Conservation (phyloP, 768 basidiomycete genomes). For the Trametes cinnabarina region DNA sequence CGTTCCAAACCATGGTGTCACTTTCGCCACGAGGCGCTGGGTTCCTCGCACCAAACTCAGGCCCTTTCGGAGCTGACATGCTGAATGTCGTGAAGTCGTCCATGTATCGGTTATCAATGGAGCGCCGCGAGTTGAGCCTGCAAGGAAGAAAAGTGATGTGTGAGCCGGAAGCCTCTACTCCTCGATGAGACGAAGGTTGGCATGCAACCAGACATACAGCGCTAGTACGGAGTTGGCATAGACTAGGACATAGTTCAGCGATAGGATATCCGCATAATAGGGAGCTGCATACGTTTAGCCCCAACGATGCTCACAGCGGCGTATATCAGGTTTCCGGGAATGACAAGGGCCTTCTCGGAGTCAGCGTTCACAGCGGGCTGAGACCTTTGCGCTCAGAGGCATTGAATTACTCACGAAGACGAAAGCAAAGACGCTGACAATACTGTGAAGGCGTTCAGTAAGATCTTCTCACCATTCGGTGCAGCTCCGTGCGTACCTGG, state of each 20-base stretch:
- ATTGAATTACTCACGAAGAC: neutral
- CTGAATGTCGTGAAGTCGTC: neutral
- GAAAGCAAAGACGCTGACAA: neutral
- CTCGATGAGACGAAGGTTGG: neutral
- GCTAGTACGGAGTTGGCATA: neutral
- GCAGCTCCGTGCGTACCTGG: neutral
- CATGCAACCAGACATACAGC: neutral
- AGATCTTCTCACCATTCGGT: neutral
- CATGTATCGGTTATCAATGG: neutral
- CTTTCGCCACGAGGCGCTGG: neutral
- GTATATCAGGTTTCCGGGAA: conserved; percentile 5
- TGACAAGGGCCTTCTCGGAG: neutral
- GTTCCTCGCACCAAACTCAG: neutral
- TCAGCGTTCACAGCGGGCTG: no score
- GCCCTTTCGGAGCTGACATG: neutral
- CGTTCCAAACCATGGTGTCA: neutral
- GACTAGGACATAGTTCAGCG: neutral
- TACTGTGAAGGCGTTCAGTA: neutral
- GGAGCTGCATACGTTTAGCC: neutral
- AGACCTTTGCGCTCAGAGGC: no score
- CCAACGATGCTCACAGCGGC: neutral
- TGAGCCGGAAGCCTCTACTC: neutral
- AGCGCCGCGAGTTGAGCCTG: neutral
- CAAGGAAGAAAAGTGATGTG: neutral
- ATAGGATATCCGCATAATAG: no score